Percentiles rank a stretch among this genome's conserved stretches.
Conservation (phyloP, 2,329 filamentous ascomycete genomes). For the Ambrosiella beaveri region DNA sequence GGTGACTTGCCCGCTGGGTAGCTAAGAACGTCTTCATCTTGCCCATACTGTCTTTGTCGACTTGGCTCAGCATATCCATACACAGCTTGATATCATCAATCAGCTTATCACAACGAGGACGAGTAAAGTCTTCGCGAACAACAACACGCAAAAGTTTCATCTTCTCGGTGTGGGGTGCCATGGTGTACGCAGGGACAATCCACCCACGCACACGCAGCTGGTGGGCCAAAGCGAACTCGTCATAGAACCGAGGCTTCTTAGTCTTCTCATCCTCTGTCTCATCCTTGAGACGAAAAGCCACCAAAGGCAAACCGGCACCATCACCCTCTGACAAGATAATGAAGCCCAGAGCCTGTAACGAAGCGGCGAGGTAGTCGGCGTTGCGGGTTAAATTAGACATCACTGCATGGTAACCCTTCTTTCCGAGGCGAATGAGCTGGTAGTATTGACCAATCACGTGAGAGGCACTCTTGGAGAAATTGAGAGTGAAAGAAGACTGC, state of each 20-base stretch:
- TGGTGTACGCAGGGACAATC: conserved; percentile 92
- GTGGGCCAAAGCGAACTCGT: conserved; percentile 68
- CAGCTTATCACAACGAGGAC: conserved; percentile 62
- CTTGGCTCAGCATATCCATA: conserved; percentile 49
- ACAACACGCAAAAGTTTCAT: conserved; percentile 88
- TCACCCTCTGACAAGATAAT: conserved; percentile 69
- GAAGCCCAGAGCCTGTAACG: conserved; percentile 61
- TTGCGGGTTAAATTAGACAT: conserved; percentile 88
- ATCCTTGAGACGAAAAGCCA: conserved; percentile 63
- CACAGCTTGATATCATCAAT: conserved; percentile 66
- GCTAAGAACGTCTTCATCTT: conserved; percentile 50
- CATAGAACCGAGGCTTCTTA: conserved; percentile 41
- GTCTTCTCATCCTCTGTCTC: conserved; percentile 26
- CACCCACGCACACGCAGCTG: conserved; percentile 74
- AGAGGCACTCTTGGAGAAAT: conserved; percentile 89
- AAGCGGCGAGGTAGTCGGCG: conserved; percentile 66
- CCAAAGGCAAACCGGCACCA: conserved; percentile 69
- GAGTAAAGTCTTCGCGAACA: conserved; percentile 80
- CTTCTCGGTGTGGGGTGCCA: conserved; percentile 71
- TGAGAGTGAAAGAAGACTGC: conserved; percentile 88
- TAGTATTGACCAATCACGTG: conserved; percentile 97
- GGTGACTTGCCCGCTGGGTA: conserved; percentile 31
- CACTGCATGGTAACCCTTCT: conserved; percentile 79
- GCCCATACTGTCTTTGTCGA: conserved; percentile 56
- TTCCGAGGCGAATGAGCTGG: conserved; percentile 86